Evolutionary conservation across 2,329 filamentous ascomycete genomes (phyloP).

Genomic region (Cryphonectria nitschkei): DNA sequence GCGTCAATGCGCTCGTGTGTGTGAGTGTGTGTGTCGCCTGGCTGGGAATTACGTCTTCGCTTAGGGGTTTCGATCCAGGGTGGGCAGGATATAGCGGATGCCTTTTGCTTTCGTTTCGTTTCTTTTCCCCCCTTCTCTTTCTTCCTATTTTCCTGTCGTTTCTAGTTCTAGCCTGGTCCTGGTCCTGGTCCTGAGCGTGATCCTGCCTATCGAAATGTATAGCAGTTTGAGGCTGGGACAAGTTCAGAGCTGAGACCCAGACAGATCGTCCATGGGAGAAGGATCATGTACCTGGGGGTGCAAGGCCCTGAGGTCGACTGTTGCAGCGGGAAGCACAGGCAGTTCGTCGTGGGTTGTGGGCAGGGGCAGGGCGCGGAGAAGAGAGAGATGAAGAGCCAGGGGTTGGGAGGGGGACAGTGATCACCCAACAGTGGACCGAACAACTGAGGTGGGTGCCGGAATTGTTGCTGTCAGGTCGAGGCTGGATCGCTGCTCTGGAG

Average conservation of each 20-base stretch:
- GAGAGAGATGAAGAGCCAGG: neutral
- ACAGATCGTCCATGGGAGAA: neutral
- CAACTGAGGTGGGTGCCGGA: neutral
- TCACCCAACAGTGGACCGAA: neutral
- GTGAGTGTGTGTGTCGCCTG: neutral
- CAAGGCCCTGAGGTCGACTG: neutral
- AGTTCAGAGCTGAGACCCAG: neutral
- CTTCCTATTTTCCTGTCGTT: neutral
- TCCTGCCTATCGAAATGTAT: neutral
- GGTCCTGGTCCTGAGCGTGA: neutral
- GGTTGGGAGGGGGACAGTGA: neutral
- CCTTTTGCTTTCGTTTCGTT: neutral
- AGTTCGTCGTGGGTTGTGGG: neutral
- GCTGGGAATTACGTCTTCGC: slow-evolving; percentile 7
- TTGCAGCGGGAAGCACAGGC: neutral
- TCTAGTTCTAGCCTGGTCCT: neutral
- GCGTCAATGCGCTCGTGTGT: slow-evolving; percentile 3
- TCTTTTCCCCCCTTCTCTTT: neutral
- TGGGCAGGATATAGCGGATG: neutral
- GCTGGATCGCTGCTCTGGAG: neutral
- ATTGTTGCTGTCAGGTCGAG: neutral
- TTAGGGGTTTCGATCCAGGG: slow-evolving; percentile 3
- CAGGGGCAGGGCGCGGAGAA: neutral
- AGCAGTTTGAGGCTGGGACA: neutral
- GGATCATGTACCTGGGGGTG: neutral